These are phyloP conservation scores for Podila clonocystis DNA, from an alignment of 192 early-diverging fungal genomes.

Conservation along the genomic window DNA sequence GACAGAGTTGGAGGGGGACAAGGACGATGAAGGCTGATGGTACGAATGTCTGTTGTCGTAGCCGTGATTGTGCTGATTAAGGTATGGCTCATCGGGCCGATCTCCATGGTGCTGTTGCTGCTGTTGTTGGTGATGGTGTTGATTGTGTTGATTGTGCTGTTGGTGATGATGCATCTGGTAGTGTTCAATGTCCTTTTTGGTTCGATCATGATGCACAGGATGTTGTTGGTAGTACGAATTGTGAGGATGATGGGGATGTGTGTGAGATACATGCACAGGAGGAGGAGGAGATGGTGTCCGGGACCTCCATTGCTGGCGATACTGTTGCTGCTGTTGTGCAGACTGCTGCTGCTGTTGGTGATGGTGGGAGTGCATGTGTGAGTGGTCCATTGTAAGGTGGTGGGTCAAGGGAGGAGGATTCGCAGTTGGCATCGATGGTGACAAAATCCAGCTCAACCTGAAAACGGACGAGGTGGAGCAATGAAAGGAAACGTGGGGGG, in stretches of 20 bases:
- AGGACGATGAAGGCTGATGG: neutral
- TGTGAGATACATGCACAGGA: neutral
- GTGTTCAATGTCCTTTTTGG: constrained; percentile 10
- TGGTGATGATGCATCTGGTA: constrained; percentile 17
- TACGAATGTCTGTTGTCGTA: constrained; percentile 1
- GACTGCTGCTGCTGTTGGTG: constrained; percentile 17
- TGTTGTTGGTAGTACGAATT: neutral
- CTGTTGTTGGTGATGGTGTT: neutral
- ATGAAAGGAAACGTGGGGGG: neutral
- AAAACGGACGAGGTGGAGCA: too few relatives aligned
- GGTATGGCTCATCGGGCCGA: constrained; percentile 5
- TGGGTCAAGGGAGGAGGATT: constrained; percentile 2
- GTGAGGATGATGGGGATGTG: constrained; percentile 1
- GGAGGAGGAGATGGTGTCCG: constrained; percentile 11
- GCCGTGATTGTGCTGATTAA: constrained; percentile 6
- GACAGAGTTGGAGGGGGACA: neutral
- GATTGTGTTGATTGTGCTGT: neutral
- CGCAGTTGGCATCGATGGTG: neutral
- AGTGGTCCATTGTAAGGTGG: constrained; percentile 7
- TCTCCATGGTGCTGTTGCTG: constrained; percentile 17
- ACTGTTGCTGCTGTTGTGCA: constrained; percentile 33
- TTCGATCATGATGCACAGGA: constrained; percentile 4
- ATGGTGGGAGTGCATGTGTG: neutral
- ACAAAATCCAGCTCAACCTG: too few relatives aligned
- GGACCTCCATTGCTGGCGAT: constrained; percentile 6